Percentiles rank a stretch among this genome's conserved stretches.
phyloP scores from a whole-genome alignment of 345 rosid genomes.

The Brassica napus region DNA sequence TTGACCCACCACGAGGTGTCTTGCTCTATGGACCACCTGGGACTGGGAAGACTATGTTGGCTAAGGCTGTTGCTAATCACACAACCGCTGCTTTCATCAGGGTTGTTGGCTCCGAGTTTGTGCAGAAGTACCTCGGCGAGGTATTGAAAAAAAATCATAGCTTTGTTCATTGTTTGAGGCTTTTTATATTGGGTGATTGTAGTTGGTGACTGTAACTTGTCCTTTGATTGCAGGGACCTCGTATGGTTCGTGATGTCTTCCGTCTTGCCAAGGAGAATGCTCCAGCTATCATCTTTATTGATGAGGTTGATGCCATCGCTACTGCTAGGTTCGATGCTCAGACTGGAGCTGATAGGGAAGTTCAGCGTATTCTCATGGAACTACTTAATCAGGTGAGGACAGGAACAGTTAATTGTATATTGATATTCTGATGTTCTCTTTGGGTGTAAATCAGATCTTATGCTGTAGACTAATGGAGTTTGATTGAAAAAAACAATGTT shows the following conservation, averaged over 20 bases:
- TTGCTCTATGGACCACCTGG: constrained; percentile 98
- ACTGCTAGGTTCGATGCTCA: constrained; percentile 99
- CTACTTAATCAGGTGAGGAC: constrained; percentile 79
- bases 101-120: constrained; percentile 99
- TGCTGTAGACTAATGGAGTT: not conserved
- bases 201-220: not conserved
- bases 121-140: constrained; percentile 99
- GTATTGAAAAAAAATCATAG: constrained; percentile 44
- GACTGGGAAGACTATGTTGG: constrained; percentile 98
- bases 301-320: constrained; percentile 98
- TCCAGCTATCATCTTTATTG: constrained; percentile 96
- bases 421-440: not conserved
- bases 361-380: constrained; percentile 96
- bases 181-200: not conserved
- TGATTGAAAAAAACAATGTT: not conserved
- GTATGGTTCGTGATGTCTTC: constrained; percentile 99
- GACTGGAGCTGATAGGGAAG: constrained; percentile 99
- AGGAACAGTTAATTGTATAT: constrained; percentile 1
- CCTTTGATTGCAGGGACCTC: constrained; percentile 66
- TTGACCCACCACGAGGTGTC: constrained; percentile 99
- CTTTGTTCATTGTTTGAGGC: not conserved
- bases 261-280: constrained; percentile 99
- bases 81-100: constrained; percentile 97
- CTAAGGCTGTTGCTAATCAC: constrained; percentile 97
- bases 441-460: not conserved